Evolutionary conservation across 1,284 basidiomycete genomes (phyloP), one percentile per base, ranked within the genome.

Genomic region (Boletus holoroseus): DNA sequence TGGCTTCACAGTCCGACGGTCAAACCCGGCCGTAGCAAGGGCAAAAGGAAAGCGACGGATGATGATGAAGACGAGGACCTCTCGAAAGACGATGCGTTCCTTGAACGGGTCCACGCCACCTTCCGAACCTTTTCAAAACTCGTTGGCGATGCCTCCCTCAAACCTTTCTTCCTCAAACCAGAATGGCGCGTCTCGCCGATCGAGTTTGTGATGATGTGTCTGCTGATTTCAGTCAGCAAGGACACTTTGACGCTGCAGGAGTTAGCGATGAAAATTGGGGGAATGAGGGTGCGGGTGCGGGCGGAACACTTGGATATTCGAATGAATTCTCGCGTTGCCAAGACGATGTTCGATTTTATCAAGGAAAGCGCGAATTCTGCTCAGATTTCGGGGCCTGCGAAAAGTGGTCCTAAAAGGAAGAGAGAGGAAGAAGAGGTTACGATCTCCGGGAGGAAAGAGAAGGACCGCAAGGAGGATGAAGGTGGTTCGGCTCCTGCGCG

Each of bases 161-260:
- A 62, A 48, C 53, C 63, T 0, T 53, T 69, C 9, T 72, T 77
- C 50, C 54, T 69, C 20, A 61, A 56, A 55, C 62, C 50, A 55
- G 68, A 51, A 59, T 73, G 51, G 65, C 68, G 46, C 36, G 72
- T 85, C 5, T 73, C 82, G 0, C 85, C 85, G 0, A 70, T 84
- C 35, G 85, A 88, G 62, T 78, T 87, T 53, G 71, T 83, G 30
- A 68, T 73, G 55, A 76, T 78, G 43, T 68, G 69, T 8, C 53
- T 84, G 1, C 64, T 86, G 26, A 74, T 86, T 15, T 72, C 73
- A 8, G 66, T 70, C 7, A 63, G 75, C 49, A 73, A 71, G 55
- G 64, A 68, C 22, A 60, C 55, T 12, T 53, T 76, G 51, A 63
- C 68, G 0, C 47, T 69, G 52, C 53, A 55, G 0, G 71, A 74